Evolutionary conservation across 495 filamentous ascomycete genomes (phyloP), one percentile per base, ranked within the genome.

Genomic region (Penicillium robsamsonii): DNA sequence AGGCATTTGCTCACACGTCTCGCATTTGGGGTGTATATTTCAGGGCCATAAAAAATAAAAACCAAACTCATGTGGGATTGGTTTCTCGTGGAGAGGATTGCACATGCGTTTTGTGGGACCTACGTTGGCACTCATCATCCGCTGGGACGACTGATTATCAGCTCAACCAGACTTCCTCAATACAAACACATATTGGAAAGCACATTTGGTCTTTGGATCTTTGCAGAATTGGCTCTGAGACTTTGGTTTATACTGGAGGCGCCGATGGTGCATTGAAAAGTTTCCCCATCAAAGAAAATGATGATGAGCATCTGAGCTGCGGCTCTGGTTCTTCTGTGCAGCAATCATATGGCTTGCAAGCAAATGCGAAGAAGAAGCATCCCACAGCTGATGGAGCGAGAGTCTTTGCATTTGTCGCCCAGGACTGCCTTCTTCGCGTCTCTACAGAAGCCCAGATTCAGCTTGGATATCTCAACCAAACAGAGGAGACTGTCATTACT

Each of bases 1-100:
- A 81, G 15, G 84, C 78, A 0, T 95, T 91, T 86, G 93, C 88
- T 0, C 94, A 98, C 72, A 69, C 79, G 4, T 95, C 95, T 31
- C 82, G 94, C 40, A 95, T 97, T 57, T 99, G 94, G 94, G 80
- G 83, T 45, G 83, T 95, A 1, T 79, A 79, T 54, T 94, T 96
- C 62, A 63, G 84, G 9, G 60, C 73, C 10, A 51, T 58, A 4
- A 65, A 66, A 51, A 50, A 49, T 12, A 42, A 50, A 1, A 20
- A 44, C 41, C 54, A 65, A 30, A 40, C 42, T 20, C 64, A 67
- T 18, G 42, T 77, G 50, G 65, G 78, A 35, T 58, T 96, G 0
- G 75, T 88, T 10, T 93, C 91, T 9, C 85, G 87, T 57, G 89
- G 89, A 18, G 92, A 96, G 68, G 92, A 96, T 64, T 79, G 84